Evolutionary conservation across 129 eudicot species (phyloP).

Genomic region (Calendula officinalis): DNA sequence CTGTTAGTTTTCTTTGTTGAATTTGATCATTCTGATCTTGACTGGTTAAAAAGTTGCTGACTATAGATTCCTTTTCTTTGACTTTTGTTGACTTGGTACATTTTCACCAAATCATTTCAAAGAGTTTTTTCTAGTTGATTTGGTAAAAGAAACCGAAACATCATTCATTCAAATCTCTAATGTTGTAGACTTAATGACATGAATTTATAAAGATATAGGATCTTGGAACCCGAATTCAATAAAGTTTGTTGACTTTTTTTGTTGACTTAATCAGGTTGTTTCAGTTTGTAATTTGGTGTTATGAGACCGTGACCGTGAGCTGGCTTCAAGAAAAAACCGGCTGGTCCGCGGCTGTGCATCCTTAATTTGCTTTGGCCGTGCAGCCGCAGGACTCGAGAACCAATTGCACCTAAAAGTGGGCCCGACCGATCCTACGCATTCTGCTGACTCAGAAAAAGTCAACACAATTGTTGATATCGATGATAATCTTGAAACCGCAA

Average conservation of each 20-base stretch:
- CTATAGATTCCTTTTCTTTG: neutral
- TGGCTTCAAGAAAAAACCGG: constrained; percentile 65
- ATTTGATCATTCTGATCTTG: constrained; percentile 9
- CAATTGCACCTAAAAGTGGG: constrained; percentile 71
- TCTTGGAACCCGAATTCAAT: neutral
- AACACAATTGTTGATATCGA: constrained; percentile 29
- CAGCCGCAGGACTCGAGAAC: constrained; percentile 62
- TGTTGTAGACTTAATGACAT: neutral
- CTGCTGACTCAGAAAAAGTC: constrained; percentile 30
- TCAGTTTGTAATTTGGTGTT: neutral
- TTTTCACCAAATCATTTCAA: neutral
- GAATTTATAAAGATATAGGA: neutral
- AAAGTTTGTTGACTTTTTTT: constrained; percentile 10
- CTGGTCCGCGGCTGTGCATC: constrained; percentile 74
- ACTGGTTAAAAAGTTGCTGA: neutral
- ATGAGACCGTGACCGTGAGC: constrained; percentile 56
- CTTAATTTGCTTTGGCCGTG: constrained; percentile 73
- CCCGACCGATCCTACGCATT: constrained; percentile 40
- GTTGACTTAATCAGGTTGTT: constrained; percentile 11
- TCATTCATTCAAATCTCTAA: neutral
- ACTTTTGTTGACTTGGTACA: neutral
- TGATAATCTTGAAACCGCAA: constrained; percentile 26
- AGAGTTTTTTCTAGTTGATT: neutral
- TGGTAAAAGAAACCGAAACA: neutral
- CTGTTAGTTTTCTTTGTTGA: neutral